phyloP scores from a whole-genome alignment of 441 rosid species.

The Geranium incanum region DNA sequence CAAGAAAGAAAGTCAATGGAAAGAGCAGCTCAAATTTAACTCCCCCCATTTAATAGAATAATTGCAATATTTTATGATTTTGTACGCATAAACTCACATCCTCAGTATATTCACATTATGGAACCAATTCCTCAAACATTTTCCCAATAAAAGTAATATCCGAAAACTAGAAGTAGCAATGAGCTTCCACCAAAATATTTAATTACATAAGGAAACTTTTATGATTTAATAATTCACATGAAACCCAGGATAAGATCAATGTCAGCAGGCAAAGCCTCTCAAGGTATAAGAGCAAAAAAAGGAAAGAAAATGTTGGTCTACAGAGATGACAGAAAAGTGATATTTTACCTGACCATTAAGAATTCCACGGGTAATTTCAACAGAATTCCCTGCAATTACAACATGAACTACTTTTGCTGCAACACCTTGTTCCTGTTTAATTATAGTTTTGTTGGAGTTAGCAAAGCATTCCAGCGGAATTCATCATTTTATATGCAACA shows the following conservation, averaged over 20 bases:
- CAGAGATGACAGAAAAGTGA: constrained; percentile 10
- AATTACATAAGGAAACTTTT: neutral
- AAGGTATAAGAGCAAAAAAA: constrained; percentile 8
- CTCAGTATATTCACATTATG: neutral
- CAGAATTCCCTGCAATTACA: constrained; percentile 83
- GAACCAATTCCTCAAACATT: neutral
- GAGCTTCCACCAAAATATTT: neutral
- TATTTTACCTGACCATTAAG: constrained; percentile 66
- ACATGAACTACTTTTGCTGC: constrained; percentile 81
- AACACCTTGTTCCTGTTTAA: constrained; percentile 59
- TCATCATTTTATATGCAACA: constrained; percentile 9
- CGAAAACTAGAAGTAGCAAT: neutral
- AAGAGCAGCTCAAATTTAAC: neutral
- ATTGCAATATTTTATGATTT: neutral
- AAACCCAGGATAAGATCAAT: constrained; percentile 7
- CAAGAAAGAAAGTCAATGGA: constrained; percentile 2
- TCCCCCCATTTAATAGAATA: neutral
- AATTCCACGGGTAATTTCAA: constrained; percentile 64
- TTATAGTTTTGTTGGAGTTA: constrained; percentile 17
- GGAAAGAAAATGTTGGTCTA: neutral
- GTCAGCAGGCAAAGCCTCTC: neutral
- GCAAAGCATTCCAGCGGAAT: constrained; percentile 16
- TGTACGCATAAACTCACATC: neutral
- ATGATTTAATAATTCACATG: neutral
- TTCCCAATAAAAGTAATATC: neutral